Percentiles rank a stretch among this genome's conserved stretches.
Conservation (phyloP, 75 land plant genomes). For the Cryptomeria japonica region DNA sequence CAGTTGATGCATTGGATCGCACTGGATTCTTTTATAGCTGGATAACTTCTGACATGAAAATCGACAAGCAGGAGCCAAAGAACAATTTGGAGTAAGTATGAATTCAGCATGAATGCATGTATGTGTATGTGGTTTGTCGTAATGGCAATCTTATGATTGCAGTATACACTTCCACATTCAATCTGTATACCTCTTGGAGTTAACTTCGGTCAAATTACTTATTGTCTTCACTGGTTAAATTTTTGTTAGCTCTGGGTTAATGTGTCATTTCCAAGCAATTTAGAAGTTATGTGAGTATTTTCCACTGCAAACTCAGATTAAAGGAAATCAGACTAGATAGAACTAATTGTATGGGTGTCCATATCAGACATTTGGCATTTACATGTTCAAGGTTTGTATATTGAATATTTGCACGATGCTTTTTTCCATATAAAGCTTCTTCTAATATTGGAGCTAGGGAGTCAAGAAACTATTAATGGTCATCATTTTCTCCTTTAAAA, state of each 20-base stretch:
- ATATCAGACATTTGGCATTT: background rate
- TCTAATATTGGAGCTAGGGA: background rate
- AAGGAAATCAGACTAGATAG: background rate
- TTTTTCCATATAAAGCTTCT: background rate
- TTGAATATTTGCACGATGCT: background rate
- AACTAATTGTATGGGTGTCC: background rate
- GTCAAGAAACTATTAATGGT: background rate
- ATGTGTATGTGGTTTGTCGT: background rate
- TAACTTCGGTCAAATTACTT: background rate
- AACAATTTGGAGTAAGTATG: background rate
- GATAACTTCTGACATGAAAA: slow-evolving; percentile 27
- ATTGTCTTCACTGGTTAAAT: background rate
- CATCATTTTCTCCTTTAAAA: background rate
- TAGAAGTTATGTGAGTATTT: background rate
- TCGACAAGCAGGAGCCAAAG: slow-evolving; percentile 13
- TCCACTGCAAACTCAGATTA: background rate
- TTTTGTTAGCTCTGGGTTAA: background rate
- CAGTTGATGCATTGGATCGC: slow-evolving; percentile 46
- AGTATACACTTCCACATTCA: background rate
- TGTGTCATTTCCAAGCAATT: background rate
- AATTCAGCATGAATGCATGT: background rate
- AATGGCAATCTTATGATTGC: background rate
- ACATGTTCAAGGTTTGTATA: background rate
- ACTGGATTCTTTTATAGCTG: slow-evolving; percentile 66
- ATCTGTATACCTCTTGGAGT: background rate